Conservation (phyloP, 345 rosid species). For the Eucalyptus curtisii region DNA sequence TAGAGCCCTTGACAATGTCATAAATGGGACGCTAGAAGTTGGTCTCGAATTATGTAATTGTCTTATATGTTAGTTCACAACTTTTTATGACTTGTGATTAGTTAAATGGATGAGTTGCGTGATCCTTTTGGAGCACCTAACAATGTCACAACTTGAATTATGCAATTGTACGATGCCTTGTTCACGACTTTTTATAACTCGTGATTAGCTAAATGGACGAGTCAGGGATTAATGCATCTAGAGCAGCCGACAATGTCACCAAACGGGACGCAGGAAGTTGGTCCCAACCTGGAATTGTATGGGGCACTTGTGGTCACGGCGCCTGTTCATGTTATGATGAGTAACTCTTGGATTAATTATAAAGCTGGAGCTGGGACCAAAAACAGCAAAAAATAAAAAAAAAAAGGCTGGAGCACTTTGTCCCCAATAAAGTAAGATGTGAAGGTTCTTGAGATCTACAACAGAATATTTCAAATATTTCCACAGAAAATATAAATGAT, state of each 20-base stretch:
- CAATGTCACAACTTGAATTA: neutral
- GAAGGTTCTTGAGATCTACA: neutral
- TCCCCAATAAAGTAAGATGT: neutral
- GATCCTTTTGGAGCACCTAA: neutral
- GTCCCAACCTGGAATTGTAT: neutral
- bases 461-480: neutral
- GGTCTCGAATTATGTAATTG: neutral
- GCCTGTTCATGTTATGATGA: neutral
- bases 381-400: fast-evolving
- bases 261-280: too few relatives aligned
- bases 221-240: too few relatives aligned
- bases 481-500: neutral
- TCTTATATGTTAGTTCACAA: too few relatives aligned
- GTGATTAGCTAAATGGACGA: too few relatives aligned
- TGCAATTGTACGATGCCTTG: too few relatives aligned
- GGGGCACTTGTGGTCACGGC: neutral
- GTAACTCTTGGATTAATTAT: neutral
- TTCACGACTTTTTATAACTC: too few relatives aligned
- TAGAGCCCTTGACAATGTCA: neutral
- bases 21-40: fast-evolving
- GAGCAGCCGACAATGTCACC: too few relatives aligned
- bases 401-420: neutral
- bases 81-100: neutral
- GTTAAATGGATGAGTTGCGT: neutral
- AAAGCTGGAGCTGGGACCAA: neutral